A percentile compares a stretch with the other conserved stretches of the same genome.
Conservation (phyloP, 163 green algal species). For the Scenedesmus sp. region DNA sequence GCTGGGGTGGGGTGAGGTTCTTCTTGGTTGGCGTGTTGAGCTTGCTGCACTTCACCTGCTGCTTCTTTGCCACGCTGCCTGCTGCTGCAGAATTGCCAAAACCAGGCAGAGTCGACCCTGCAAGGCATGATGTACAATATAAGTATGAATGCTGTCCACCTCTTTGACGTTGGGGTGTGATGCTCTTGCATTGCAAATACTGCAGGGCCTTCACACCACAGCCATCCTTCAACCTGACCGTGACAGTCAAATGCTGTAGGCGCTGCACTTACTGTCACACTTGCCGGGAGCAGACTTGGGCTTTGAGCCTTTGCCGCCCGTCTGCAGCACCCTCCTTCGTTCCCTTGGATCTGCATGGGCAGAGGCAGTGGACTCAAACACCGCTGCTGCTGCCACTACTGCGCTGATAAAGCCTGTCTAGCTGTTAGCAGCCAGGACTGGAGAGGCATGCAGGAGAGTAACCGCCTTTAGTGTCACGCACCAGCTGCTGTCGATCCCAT, state of each 20-base stretch:
- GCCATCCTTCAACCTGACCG: neutral
- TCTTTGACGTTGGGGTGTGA: too few relatives aligned
- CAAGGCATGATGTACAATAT: neutral
- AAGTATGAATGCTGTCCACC: neutral
- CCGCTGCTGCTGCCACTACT: neutral
- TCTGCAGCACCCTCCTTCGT: neutral
- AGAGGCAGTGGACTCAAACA: neutral
- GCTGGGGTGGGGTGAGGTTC: neutral
- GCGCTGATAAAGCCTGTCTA: neutral
- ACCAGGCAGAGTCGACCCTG: slow-evolving; percentile 15
- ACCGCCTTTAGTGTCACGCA: neutral
- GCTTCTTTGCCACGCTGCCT: neutral
- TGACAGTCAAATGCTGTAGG: neutral
- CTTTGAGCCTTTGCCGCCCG: neutral
- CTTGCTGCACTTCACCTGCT: neutral
- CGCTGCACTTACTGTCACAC: neutral
- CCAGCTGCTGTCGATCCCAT: neutral
- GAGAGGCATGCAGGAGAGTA: neutral
- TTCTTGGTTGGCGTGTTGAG: slow-evolving; percentile 52
- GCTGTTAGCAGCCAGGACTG: neutral
- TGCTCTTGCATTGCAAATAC: neutral
- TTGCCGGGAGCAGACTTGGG: neutral
- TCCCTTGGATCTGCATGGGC: neutral
- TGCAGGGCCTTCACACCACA: neutral
- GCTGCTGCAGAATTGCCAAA: neutral